Base-by-base conservation (phyloP, 257 asterid species). In the Plectranthus barbatus region DNA sequence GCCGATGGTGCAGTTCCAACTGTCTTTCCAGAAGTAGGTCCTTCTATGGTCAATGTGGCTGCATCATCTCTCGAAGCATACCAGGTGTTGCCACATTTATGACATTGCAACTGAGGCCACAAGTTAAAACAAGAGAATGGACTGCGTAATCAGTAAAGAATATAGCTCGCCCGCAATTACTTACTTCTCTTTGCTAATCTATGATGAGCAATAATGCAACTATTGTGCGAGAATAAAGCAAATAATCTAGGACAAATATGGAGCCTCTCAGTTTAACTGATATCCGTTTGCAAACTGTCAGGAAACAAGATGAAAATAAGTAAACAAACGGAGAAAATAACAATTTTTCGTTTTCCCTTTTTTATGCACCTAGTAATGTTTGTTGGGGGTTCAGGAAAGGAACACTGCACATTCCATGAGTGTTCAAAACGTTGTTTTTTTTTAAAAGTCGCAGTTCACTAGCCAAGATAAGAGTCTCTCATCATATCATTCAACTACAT, bases 41-140 rank as follows among this genome's bases (percentile, higher is more conserved):
- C 88, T 39, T 78, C 94, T 39, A 91, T 81, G 19, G 95, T 82
- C 74, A 88, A 52, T 7, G 80, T 17, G 39, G 98, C 79, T 46
- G 76, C 88, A 64, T 84, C 90, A 5, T 91, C 95, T 60, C 95
- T 80, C 20, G 95, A 86, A 17, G 96, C 87, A 66, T 76, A 88
- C 96, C 96, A 88, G 39, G 57, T 56, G 66, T 86, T 66, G 5
- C 98, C 98, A 74, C 98, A 91, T 14, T 78, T 78, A 60, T 50
- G 44, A 56, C 98, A 91, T 76, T 88, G 89, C 83, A 91, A 76
- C 98, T 91, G 86, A 46, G 64, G 51, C 31, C 34, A 18, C 52
- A 26, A 47, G 56, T 62, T 66, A 57, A 9, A 26, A 26, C 31
- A 26, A n/a, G 60, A 19, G 11, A 26, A 26, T 48, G 6, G 37